phyloP scores from a whole-genome alignment of 164 flowering plant species.

The Annona cherimola region DNA sequence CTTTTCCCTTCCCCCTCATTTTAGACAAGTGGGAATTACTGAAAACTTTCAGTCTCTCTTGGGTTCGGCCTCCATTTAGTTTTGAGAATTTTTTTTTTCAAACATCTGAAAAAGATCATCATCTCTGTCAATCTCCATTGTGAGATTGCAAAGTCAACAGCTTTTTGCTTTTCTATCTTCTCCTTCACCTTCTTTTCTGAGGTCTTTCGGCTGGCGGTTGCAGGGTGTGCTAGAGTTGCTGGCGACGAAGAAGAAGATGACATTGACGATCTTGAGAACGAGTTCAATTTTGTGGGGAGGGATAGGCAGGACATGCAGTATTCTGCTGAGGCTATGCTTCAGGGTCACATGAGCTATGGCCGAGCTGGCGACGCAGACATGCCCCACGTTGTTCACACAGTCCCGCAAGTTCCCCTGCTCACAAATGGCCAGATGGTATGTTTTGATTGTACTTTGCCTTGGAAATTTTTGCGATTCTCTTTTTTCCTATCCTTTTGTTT shows the following conservation, averaged over 20 bases:
- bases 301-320: constrained; percentile 31
- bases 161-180: neutral
- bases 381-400: constrained; percentile 36
- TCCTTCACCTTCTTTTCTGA: constrained; percentile 1
- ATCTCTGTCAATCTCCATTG: neutral
- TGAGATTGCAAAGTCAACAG: neutral
- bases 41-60: neutral
- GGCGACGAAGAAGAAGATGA: constrained; percentile 69
- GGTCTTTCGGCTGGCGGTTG: too few relatives aligned
- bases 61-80: neutral
- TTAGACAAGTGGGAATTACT: neutral
- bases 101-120: neutral
- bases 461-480: neutral
- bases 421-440: constrained; percentile 38
- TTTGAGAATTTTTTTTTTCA: neutral
- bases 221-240: constrained; percentile 59
- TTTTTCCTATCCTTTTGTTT: neutral
- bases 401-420: constrained; percentile 37
- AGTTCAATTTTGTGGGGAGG: constrained; percentile 37
- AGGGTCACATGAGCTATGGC: constrained; percentile 36
- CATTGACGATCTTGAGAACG: constrained; percentile 51
- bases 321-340: constrained; percentile 31
- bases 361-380: constrained; percentile 29
- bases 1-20: neutral
- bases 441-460: neutral